Conservation (phyloP, 306 rosid genomes). For the Bauhinia variegata region DNA sequence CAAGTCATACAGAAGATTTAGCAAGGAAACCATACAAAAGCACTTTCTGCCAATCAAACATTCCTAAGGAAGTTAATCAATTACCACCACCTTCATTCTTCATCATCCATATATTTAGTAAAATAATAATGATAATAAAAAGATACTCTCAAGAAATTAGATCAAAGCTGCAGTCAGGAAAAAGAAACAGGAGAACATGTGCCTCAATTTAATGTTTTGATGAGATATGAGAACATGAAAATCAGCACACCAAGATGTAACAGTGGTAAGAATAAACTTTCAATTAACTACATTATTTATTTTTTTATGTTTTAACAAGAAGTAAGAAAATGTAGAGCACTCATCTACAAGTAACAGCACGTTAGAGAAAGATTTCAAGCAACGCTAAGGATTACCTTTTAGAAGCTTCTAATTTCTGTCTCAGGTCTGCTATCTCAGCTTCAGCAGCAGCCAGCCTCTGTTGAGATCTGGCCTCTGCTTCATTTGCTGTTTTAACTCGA, state of each 20-base stretch:
- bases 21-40: constrained; percentile 16
- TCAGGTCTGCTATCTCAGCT: constrained; percentile 83
- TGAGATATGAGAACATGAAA: too few relatives aligned
- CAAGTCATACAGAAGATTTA: background rate
- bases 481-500: constrained; percentile 92
- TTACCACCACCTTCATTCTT: background rate
- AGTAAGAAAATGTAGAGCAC: background rate
- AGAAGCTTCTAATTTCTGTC: constrained; percentile 74
- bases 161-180: background rate
- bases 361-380: constrained; percentile 23
- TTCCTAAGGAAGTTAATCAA: background rate
- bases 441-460: constrained; percentile 95
- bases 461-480: constrained; percentile 91
- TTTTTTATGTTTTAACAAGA: background rate
- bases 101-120: background rate
- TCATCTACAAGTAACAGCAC: constrained; percentile 2
- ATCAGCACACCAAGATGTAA: background rate
- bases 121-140: constrained; percentile 13
- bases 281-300: background rate
- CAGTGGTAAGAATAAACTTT: constrained; percentile 16
- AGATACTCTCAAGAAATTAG: background rate
- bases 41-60: background rate
- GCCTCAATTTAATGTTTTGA: too few relatives aligned
- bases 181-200: background rate
- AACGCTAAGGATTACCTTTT: constrained; percentile 55